Percentiles rank a stretch among this genome's conserved stretches.
phyloP scores from a whole-genome alignment of 31 red algal species.

The Bonnemaisonia californica region DNA sequence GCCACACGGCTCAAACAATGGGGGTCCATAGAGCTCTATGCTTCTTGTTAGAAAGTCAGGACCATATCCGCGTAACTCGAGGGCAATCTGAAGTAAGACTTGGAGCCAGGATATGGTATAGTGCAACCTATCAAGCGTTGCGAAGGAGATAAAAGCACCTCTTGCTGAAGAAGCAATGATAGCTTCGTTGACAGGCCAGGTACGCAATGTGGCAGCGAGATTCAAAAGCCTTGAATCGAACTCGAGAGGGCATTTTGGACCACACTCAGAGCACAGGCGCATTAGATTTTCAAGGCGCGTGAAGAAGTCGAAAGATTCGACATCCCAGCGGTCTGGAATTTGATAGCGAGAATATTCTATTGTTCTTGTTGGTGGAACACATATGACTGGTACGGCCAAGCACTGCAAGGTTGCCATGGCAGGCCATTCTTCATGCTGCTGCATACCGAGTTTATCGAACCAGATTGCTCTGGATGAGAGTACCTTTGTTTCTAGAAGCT shows the following conservation, averaged over 20 bases:
- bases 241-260: constrained; percentile 42
- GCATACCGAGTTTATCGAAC: constrained; percentile 49
- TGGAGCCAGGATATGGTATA: constrained; percentile 74
- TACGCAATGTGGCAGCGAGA: constrained; percentile 43
- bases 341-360: constrained; percentile 75
- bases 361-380: constrained; percentile 63
- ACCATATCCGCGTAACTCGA: constrained; percentile 40
- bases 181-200: constrained; percentile 66
- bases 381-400: constrained; percentile 56
- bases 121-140: constrained; percentile 54
- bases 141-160: constrained; percentile 63
- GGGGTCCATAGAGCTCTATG: constrained; percentile 50
- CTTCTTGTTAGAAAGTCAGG: constrained; percentile 40
- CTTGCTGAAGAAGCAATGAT: constrained; percentile 48
- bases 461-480: constrained; percentile 46
- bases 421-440: constrained; percentile 52
- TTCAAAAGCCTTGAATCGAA: constrained; percentile 57
- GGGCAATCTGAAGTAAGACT: constrained; percentile 59
- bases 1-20: constrained; percentile 58
- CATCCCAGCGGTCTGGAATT: constrained; percentile 63
- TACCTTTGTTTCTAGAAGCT: constrained; percentile 23
- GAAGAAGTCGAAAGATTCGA: constrained; percentile 45
- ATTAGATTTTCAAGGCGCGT: constrained; percentile 40
- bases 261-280: constrained; percentile 36
- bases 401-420: constrained; percentile 47